Percentiles rank a stretch among this genome's conserved stretches.
Conservation (phyloP, 2,329 filamentous ascomycete species). For the Trichophyton mentagrophytes region DNA sequence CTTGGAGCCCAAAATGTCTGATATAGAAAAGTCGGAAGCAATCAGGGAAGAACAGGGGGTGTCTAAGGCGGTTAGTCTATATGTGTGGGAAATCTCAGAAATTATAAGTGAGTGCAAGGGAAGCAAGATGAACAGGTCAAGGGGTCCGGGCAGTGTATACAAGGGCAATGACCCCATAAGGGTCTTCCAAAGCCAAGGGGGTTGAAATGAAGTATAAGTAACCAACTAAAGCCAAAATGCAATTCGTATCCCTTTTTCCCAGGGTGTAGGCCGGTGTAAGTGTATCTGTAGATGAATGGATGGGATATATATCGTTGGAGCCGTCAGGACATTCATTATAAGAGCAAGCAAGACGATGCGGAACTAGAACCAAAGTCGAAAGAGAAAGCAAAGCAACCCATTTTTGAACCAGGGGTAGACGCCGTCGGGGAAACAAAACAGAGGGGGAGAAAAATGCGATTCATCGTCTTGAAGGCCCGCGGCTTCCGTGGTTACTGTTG, state of each 20-base stretch:
- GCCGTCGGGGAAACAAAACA: background rate
- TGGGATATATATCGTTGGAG: conserved; percentile 2
- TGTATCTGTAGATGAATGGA: background rate
- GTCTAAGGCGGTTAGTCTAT: background rate
- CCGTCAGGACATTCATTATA: conserved; percentile 1
- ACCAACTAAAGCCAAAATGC: background rate
- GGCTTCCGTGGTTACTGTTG: background rate
- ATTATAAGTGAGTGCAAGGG: background rate
- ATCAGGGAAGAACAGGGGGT: background rate
- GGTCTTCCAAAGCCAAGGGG: background rate
- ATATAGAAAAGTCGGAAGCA: background rate
- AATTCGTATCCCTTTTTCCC: background rate
- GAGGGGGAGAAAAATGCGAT: background rate
- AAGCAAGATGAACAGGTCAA: background rate
- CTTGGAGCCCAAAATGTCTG: background rate
- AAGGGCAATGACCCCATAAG: background rate
- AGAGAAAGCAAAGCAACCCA: background rate
- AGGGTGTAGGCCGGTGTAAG: background rate
- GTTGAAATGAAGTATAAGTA: background rate
- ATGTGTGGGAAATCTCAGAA: background rate
- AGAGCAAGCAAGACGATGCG: background rate
- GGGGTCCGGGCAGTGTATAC: background rate
- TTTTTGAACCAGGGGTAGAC: background rate
- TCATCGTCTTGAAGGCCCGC: background rate
- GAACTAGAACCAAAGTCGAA: too few species aligned